Conservation (phyloP, 1,284 basidiomycete genomes). For the Inonotus obliquus region DNA sequence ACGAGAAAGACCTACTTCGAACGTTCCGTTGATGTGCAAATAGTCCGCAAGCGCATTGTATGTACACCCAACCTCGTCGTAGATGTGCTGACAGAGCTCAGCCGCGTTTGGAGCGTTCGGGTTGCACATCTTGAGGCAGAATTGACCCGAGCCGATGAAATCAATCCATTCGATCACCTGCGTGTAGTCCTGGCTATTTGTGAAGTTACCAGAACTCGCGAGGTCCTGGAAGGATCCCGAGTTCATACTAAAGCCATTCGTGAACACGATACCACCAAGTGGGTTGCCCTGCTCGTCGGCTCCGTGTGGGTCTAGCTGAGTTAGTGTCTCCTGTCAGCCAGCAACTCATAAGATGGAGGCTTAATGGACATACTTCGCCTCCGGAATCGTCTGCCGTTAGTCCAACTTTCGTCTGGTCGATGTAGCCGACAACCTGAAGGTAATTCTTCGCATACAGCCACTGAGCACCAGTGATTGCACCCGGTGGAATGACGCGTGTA, state of each 20-base stretch:
- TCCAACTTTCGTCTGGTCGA: conserved; percentile 30
- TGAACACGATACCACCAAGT: conserved; percentile 35
- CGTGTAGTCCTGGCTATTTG: conserved; percentile 23
- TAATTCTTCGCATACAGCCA: conserved; percentile 27
- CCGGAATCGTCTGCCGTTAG: conserved; percentile 29
- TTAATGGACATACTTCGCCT: conserved; percentile 16
- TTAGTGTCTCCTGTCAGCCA: background rate
- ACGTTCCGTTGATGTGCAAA: conserved; percentile 23
- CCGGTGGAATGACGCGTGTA: conserved; percentile 51
- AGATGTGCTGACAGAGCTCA: conserved; percentile 21
- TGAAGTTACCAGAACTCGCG: conserved; percentile 16
- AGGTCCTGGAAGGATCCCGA: conserved; percentile 16
- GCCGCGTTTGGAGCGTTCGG: conserved; percentile 14
- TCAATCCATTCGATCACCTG: conserved; percentile 32
- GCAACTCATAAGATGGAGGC: background rate
- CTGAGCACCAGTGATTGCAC: conserved; percentile 45
- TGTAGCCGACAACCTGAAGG: conserved; percentile 30
- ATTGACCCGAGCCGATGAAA: conserved; percentile 27
- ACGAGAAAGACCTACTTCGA: conserved; percentile 15
- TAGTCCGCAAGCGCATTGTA: conserved; percentile 21
- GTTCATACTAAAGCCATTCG: conserved; percentile 28
- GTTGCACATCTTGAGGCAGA: conserved; percentile 23
- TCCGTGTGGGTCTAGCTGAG: conserved; percentile 25
- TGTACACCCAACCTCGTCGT: conserved; percentile 21
- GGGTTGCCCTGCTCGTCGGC: conserved; percentile 32